These are phyloP conservation scores for Neocatenulostroma microsporum DNA, from an alignment of 2,329 filamentous ascomycete species.

Conservation along the genomic window DNA sequence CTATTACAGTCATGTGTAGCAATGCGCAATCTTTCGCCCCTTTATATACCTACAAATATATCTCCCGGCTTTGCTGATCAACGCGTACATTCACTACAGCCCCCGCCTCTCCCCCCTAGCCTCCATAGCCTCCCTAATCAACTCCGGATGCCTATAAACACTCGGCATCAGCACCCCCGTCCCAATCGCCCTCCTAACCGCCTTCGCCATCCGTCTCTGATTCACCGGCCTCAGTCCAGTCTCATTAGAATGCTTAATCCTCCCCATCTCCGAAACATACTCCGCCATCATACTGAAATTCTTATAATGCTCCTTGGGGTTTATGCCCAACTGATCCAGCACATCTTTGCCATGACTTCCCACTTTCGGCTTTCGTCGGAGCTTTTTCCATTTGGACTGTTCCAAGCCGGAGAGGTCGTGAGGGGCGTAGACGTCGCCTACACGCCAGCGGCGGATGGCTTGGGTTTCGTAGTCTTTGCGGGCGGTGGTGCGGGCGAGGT, in stretches of 20 bases:
- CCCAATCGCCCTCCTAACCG: constrained; percentile 78
- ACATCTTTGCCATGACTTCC: constrained; percentile 47
- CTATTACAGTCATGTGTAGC: no score
- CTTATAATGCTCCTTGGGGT: constrained; percentile 83
- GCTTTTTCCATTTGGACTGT: constrained; percentile 69
- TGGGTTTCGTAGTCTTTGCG: constrained; percentile 51
- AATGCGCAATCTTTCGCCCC: no score
- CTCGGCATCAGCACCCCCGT: constrained; percentile 72
- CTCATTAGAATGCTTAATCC: constrained; percentile 66
- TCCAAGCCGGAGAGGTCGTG: constrained; percentile 74
- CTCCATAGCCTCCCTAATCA: constrained; percentile 41
- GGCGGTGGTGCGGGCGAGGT: constrained; percentile 25
- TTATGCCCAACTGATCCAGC: constrained; percentile 70
- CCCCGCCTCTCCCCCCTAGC: background rate
- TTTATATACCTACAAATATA: no score
- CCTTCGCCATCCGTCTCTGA: constrained; percentile 88
- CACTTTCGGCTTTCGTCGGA: constrained; percentile 28
- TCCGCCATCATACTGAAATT: constrained; percentile 91
- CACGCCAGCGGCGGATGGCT: constrained; percentile 61
- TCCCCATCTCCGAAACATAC: constrained; percentile 74
- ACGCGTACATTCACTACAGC: no score
- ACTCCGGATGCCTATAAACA: constrained; percentile 79
- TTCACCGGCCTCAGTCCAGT: constrained; percentile 82
- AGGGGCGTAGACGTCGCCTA: constrained; percentile 83
- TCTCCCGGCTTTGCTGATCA: no score